A percentile compares a stretch with the other conserved stretches of the same genome.
Evolutionary conservation across 371 early-diverging fungal species (phyloP).

Genomic region (Apophysomyces variabilis): DNA sequence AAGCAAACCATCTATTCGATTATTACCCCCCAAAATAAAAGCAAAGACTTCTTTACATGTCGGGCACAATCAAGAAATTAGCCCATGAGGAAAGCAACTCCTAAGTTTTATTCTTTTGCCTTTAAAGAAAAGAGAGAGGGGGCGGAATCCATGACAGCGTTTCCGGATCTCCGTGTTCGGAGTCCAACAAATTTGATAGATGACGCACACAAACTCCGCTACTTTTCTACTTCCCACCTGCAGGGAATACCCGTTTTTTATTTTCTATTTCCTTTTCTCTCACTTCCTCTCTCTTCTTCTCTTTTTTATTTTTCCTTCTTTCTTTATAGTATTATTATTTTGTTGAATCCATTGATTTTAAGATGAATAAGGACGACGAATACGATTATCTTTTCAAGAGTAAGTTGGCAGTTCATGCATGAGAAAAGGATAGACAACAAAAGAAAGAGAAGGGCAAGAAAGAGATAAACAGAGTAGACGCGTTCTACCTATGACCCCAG

Average conservation of each 20-base stretch:
- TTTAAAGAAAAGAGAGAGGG: no score
- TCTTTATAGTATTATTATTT: neutral
- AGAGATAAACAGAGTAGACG: constrained; percentile 13
- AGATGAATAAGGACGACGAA: constrained; percentile 37
- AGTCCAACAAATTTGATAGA: neutral
- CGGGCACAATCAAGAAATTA: neutral
- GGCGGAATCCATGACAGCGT: neutral
- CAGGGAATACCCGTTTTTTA: no score
- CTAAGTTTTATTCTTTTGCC: no score
- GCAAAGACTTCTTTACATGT: neutral
- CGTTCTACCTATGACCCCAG: neutral
- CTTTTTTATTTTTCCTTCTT: constrained; percentile 13
- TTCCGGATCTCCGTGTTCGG: neutral
- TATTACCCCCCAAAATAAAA: neutral
- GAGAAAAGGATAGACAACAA: no score
- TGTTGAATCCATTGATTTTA: neutral
- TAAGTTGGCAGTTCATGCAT: neutral
- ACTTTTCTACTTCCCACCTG: neutral
- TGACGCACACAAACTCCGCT: constrained; percentile 9
- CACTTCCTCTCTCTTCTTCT: constrained; percentile 6
- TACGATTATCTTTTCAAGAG: constrained; percentile 41
- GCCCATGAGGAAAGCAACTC: no score
- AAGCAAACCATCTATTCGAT: neutral
- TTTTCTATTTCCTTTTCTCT: no score
- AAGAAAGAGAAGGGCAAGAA: no score